Evolutionary conservation across 805 yeast genomes (phyloP).

Genomic region (Torulaspora indica): DNA sequence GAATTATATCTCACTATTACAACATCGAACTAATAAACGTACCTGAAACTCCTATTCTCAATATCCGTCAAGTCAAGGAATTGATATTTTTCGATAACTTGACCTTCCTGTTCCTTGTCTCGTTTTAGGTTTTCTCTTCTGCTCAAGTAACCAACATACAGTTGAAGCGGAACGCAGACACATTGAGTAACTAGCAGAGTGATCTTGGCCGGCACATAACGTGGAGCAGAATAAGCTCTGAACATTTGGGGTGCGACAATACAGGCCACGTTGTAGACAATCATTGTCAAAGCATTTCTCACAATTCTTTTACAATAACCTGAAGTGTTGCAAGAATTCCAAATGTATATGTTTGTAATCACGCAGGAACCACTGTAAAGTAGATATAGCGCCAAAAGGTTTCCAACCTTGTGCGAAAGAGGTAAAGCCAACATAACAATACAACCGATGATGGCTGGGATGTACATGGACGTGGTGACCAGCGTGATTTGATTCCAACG

Average conservation of each 20-base stretch:
- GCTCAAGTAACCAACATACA: slow-evolving; percentile 42
- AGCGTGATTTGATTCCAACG: slow-evolving; percentile 37
- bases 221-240: slow-evolving; percentile 47
- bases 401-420: slow-evolving; percentile 40
- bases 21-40: slow-evolving; percentile 34
- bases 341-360: slow-evolving; percentile 53
- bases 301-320: slow-evolving; percentile 56
- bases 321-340: slow-evolving; percentile 60
- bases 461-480: slow-evolving; percentile 38
- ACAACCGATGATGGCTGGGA: slow-evolving; percentile 49
- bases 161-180: slow-evolving; percentile 42
- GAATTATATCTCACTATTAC: background rate
- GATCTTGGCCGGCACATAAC: slow-evolving; percentile 54
- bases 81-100: slow-evolving; percentile 38
- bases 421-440: slow-evolving; percentile 41
- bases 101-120: slow-evolving; percentile 39
- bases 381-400: slow-evolving; percentile 46
- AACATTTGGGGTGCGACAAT: slow-evolving; percentile 63
- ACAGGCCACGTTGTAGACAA: slow-evolving; percentile 55
- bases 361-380: slow-evolving; percentile 54
- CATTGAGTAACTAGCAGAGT: slow-evolving; percentile 49
- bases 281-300: slow-evolving; percentile 51
- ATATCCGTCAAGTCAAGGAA: slow-evolving; percentile 57
- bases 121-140: slow-evolving; percentile 48
- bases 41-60: slow-evolving; percentile 55